Evolutionary conservation across 495 filamentous ascomycete genomes (phyloP), one percentile per base, ranked within the genome.

Genomic region (Hypoxylon subgilvum): DNA sequence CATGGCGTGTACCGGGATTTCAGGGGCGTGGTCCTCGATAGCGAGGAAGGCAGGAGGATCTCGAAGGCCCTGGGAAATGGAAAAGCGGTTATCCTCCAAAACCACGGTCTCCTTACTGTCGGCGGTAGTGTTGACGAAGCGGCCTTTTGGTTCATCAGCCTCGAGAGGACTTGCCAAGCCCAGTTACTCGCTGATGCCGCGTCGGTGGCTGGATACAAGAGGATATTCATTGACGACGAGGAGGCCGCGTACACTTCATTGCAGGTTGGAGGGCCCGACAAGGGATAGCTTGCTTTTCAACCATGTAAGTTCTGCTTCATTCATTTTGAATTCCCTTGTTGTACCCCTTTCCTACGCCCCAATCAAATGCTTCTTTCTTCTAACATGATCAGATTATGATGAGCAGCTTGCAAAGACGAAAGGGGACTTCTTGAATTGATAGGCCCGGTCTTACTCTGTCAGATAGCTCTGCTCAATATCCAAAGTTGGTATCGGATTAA

Each of bases 151-250:
- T 88, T 87, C 58, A 74, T 84, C 16, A 84, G 81, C 58, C 70
- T 89, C 17, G 86, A 89, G 48, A 78, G 84, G 59, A 82, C 82
- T 18, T 89, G 85, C 55, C 84, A 86, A 36, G 82, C 83, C 6
- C 86, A 89, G 64, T 70, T 89, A 19, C 71, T 89, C 35, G 85
- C 83, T 0, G 85, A 88, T 52, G 84, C 84, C 1, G 85, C 85
- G 1, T 79, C 78, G 0, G 82, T 75, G 17, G 79, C 77, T n/a
- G 68, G 83, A 6, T 74, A 81, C 32, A 79, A 84, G 74, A 85
- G 77, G 69, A 81, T 82, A 22, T 73, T 82, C 32, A 79, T 81
- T 49, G 68, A 71, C 14, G 72, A 79, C 9, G 79, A 83, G 31
- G 79, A 82, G 57, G 81, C 79, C 2, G 66, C 60, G n/a, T 77